phyloP scores from a whole-genome alignment of 108 stramenopile genomes.

The Parmales sp. region DNA sequence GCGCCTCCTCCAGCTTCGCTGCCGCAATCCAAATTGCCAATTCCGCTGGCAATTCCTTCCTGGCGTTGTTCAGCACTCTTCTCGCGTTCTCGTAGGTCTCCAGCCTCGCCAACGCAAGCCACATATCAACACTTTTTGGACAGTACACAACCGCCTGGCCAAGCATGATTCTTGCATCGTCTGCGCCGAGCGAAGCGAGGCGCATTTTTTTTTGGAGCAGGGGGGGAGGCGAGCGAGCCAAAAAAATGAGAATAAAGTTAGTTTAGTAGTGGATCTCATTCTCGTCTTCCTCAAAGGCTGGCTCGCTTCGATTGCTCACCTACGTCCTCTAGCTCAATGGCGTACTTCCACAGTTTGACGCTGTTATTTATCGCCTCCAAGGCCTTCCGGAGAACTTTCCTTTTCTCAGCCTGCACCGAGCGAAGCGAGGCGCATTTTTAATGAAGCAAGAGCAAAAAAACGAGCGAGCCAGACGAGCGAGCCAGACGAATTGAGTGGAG shows the following conservation, averaged over 20 bases:
- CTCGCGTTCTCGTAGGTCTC: slow-evolving; percentile 95
- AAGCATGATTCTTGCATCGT: slow-evolving; percentile 84
- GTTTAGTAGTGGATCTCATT: no score
- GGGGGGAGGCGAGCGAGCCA: no score
- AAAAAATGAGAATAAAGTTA: no score
- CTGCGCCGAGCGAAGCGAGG: no score
- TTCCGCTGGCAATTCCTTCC: slow-evolving; percentile 81
- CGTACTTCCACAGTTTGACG: slow-evolving; percentile 89
- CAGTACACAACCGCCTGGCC: slow-evolving; percentile 90
- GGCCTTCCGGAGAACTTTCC: slow-evolving; percentile 85
- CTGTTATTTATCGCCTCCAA: slow-evolving; percentile 83
- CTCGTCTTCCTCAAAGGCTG: no score
- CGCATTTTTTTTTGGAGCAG: no score
- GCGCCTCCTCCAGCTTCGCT: slow-evolving; percentile 92
- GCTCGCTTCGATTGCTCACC: no score
- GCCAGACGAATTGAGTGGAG: no score
- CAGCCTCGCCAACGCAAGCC: slow-evolving; percentile 91
- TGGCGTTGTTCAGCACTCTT: slow-evolving; percentile 85
- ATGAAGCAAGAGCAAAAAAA: no score
- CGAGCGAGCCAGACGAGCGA: no score
- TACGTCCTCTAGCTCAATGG: slow-evolving; percentile 91
- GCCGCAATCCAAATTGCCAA: slow-evolving; percentile 91
- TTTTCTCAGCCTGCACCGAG: slow-evolving; percentile 68
- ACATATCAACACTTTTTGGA: slow-evolving; percentile 90
- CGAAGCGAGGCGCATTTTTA: no score